phyloP scores from a whole-genome alignment of 768 basidiomycete genomes.

The Chlorophyllum brunneum region DNA sequence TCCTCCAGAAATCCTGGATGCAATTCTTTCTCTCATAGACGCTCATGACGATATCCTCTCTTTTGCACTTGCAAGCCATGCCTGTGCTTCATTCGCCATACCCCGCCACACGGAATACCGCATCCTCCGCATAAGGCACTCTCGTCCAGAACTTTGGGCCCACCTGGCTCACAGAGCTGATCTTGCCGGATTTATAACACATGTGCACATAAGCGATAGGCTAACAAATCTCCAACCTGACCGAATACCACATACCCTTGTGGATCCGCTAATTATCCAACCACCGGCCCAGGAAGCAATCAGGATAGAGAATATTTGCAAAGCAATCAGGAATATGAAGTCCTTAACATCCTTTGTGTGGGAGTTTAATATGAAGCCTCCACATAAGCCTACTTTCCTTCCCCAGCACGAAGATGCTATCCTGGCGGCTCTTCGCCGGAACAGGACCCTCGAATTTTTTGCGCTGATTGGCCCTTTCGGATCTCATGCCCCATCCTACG shows the following conservation, averaged over 20 bases:
- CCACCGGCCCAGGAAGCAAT: conserved; percentile 26
- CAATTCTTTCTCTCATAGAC: conserved; percentile 42
- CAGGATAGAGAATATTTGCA: conserved; percentile 34
- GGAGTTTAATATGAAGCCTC: conserved; percentile 26
- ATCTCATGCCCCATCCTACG: conserved; percentile 27
- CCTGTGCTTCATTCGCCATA: conserved; percentile 33
- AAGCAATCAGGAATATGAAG: conserved; percentile 38
- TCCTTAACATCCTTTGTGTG: conserved; percentile 40
- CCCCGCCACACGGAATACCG: conserved; percentile 51
- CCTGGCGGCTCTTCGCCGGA: conserved; percentile 26
- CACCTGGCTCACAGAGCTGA: conserved; percentile 49
- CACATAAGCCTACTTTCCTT: conserved; percentile 25
- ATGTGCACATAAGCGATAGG: conserved; percentile 41
- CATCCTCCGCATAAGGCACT: conserved; percentile 38
- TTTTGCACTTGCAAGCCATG: conserved; percentile 39
- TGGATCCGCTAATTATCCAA: conserved; percentile 21
- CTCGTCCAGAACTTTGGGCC: conserved; percentile 40
- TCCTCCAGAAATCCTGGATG: conserved; percentile 45
- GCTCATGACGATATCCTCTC: conserved; percentile 37
- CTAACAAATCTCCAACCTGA: conserved; percentile 33
- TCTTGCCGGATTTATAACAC: conserved; percentile 42
- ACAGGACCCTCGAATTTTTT: conserved; percentile 29
- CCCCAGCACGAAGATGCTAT: conserved; percentile 36
- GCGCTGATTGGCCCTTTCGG: conserved; percentile 36
- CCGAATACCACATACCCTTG: conserved; percentile 36